Base-by-base conservation (phyloP, 495 filamentous ascomycete species). In the Xylaria palmicola region DNA sequence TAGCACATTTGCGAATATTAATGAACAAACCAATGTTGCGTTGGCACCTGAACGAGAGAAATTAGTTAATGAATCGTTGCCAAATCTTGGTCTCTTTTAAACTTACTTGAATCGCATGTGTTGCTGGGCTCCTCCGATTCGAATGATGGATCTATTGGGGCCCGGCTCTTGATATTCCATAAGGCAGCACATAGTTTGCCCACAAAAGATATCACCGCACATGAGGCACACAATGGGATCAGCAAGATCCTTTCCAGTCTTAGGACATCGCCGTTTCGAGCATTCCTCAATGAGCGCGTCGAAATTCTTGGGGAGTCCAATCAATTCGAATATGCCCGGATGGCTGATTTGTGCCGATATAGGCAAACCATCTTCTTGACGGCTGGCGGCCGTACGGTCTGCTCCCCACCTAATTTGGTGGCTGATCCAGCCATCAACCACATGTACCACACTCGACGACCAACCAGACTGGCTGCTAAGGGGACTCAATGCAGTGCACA, bases 151-250 rank as follows among this genome's bases (percentile, higher is more conserved):
- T 20, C 64, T 66, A 44, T 72, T 68, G n/a, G 70, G 64, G 8
- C 72, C 65, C 0, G 68, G 69, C 39, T 77, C 72, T 47, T 67
- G 68, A 50, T 85, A 82, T 61, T 85, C 79, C 62, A 85, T 86
- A 69, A 86, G 83, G 72, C 94, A 99, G 75, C 94, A 99, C 27
- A 92, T 86, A 26, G 89, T 90, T 75, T 99, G 94, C 17, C 89
- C 89, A 77, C 94, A 99, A 73, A 97, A 93, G 32, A 99, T 89
- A 8, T 93, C 93, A 6, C 93, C 94, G 67, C 94, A 99, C 77
- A 97, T 94, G 13, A 99, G 82, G 68, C 94, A 99, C 43, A 99
- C 84, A 60, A 84, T 88, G 1, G 94, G 91, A 72, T 99, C 95
- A 9, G 85, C 86, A 26, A 98, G 74, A 59, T 97, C 92, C 72